Evolutionary conservation across 2,329 filamentous ascomycete genomes (phyloP).

Genomic region (Epichloe typhina): DNA sequence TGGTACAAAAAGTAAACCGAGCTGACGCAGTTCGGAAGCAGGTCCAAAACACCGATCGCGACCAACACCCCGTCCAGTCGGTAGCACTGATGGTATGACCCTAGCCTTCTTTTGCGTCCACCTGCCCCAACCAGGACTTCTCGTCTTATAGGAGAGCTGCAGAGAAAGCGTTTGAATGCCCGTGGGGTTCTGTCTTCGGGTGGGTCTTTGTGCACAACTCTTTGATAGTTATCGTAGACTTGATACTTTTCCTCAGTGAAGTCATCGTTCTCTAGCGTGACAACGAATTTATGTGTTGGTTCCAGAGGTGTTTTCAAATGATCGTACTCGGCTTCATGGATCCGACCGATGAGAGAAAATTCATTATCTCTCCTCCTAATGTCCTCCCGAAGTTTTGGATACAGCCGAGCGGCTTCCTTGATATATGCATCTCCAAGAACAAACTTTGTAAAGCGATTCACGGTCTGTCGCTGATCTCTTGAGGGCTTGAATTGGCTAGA

Average conservation of each 20-base stretch:
- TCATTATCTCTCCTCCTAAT: constrained; percentile 48
- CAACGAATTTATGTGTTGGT: constrained; percentile 53
- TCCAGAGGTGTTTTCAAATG: constrained; percentile 43
- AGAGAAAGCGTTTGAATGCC: constrained; percentile 62
- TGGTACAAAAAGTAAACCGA: constrained; percentile 78
- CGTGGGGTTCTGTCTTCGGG: constrained; percentile 41
- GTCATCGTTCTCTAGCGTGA: constrained; percentile 55
- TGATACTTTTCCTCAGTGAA: constrained; percentile 66
- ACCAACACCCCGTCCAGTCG: constrained; percentile 63
- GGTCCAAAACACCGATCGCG: constrained; percentile 63
- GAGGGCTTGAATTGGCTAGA: constrained; percentile 49
- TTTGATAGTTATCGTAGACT: constrained; percentile 65
- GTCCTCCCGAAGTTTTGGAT: constrained; percentile 56
- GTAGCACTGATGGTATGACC: constrained; percentile 74
- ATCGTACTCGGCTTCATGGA: constrained; percentile 54
- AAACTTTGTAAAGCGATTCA: constrained; percentile 64
- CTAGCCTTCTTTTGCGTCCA: constrained; percentile 42
- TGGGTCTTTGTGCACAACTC: constrained; percentile 55
- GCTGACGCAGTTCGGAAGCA: constrained; percentile 64
- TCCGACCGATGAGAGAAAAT: constrained; percentile 51
- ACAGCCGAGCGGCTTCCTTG: constrained; percentile 47
- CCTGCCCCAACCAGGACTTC: constrained; percentile 29
- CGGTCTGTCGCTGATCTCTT: constrained; percentile 59
- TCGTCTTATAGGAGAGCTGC: constrained; percentile 50
- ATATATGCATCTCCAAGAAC: constrained; percentile 56